Conservation (phyloP, 176 grass and related monocot genomes). For the Musa acuminata region DNA sequence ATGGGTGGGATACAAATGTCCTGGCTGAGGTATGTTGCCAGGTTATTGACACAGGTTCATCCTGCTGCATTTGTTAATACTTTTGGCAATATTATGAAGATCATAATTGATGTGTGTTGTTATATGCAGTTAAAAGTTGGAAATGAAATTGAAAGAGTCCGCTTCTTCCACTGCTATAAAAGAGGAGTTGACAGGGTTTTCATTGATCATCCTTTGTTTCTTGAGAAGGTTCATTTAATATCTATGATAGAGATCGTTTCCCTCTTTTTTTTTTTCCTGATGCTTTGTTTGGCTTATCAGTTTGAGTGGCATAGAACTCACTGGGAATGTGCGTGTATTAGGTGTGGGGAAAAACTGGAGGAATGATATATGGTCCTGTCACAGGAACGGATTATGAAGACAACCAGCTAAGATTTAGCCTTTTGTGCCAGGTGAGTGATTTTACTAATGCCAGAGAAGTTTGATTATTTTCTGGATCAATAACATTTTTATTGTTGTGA, state of each 20-base stretch:
- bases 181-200: slow-evolving; percentile 65
- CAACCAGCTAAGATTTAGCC: slow-evolving; percentile 79
- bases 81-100: not conserved
- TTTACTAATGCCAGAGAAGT: slow-evolving; percentile 41
- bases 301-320: slow-evolving; percentile 12
- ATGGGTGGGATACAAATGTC: slow-evolving; percentile 61
- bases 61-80: not conserved
- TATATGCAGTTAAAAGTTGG: slow-evolving; percentile 45
- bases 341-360: slow-evolving; percentile 87
- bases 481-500: too few species aligned
- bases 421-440: slow-evolving; percentile 52
- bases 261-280: not conserved
- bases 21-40: slow-evolving; percentile 37
- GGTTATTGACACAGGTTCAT: not conserved
- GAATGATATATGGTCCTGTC: slow-evolving; percentile 83
- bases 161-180: slow-evolving; percentile 66
- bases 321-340: slow-evolving; percentile 14
- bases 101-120: slow-evolving; percentile 14
- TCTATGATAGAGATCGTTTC: not conserved
- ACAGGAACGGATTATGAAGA: slow-evolving; percentile 64
- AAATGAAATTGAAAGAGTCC: slow-evolving; percentile 37
- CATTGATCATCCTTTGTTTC: slow-evolving; percentile 64
- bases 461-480: not conserved
- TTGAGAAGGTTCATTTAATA: slow-evolving; percentile 34
- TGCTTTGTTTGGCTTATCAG: not conserved